Evolutionary conservation across 345 rosid genomes (phyloP).

Genomic region (Eucalyptus lansdowneana): DNA sequence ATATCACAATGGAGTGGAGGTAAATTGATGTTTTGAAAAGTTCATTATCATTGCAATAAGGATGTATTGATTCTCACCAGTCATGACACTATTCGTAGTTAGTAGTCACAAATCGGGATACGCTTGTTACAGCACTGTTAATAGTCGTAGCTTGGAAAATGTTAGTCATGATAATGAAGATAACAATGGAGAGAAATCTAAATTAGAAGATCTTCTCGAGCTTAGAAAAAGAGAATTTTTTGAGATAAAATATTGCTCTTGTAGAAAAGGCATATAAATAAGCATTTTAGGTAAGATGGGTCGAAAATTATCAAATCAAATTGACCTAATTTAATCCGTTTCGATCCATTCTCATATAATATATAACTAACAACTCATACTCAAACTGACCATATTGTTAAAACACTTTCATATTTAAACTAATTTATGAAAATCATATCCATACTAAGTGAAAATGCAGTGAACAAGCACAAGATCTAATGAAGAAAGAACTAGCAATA

Average conservation of each 20-base stretch:
- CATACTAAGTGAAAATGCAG: not conserved
- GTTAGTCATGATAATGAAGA: not conserved
- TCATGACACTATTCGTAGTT: not conserved
- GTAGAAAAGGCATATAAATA: no score
- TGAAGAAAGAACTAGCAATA: not conserved
- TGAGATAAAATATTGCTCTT: no score
- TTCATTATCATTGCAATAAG: no score
- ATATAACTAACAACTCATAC: not conserved
- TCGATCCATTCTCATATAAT: not conserved
- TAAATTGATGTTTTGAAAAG: not conserved
- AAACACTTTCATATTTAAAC: no score
- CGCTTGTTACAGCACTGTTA: not conserved
- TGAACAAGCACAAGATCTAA: not conserved
- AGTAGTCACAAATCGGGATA: not conserved
- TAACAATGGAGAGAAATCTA: not conserved
- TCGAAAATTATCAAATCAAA: no score
- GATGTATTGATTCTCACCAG: not conserved
- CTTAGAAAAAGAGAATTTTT: no score
- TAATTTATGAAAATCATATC: no score
- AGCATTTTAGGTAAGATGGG: not conserved
- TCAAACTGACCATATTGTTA: not conserved
- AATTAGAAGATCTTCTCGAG: no score
- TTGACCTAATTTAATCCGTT: no score
- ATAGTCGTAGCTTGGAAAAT: not conserved
- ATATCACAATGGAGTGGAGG: not conserved